A percentile compares a stretch with the other conserved stretches of the same genome.
These are phyloP conservation scores for Pinus taeda DNA, from an alignment of 75 land plant genomes.

Conservation along the genomic window DNA sequence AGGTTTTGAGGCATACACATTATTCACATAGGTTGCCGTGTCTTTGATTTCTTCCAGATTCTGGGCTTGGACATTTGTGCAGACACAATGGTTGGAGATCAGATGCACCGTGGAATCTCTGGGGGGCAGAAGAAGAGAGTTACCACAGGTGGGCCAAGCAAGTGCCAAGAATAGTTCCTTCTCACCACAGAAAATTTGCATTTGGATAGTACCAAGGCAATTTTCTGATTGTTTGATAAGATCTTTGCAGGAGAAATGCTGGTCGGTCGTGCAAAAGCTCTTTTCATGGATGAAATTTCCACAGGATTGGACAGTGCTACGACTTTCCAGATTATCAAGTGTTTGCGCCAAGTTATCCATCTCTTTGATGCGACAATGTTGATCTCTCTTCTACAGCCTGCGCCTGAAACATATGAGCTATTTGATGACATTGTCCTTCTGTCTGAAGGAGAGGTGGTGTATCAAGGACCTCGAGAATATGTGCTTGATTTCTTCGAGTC, in stretches of 20 bases:
- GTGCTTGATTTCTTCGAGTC: conserved; percentile 30
- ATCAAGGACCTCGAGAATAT: conserved; percentile 74
- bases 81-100: conserved; percentile 43
- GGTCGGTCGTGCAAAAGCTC: conserved; percentile 22
- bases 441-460: conserved; percentile 65
- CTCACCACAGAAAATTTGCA: not conserved
- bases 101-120: conserved; percentile 72
- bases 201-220: conserved; percentile 24
- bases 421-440: conserved; percentile 72
- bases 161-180: conserved; percentile 16
- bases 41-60: conserved; percentile 18
- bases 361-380: conserved; percentile 20
- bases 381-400: conserved; percentile 34
- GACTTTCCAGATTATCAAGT: conserved; percentile 62
- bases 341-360: conserved; percentile 27
- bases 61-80: conserved; percentile 42
- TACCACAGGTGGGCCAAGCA: conserved; percentile 53
- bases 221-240: not conserved
- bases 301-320: conserved; percentile 73
- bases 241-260: conserved; percentile 30
- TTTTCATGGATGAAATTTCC: conserved; percentile 65
- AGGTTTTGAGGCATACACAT: conserved; percentile 9
- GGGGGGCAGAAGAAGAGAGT: conserved; percentile 87
- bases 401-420: conserved; percentile 39
- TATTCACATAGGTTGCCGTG: conserved; percentile 58